Conservation (phyloP, 2,329 filamentous ascomycete genomes). For the Magnaporthales sp. region DNA sequence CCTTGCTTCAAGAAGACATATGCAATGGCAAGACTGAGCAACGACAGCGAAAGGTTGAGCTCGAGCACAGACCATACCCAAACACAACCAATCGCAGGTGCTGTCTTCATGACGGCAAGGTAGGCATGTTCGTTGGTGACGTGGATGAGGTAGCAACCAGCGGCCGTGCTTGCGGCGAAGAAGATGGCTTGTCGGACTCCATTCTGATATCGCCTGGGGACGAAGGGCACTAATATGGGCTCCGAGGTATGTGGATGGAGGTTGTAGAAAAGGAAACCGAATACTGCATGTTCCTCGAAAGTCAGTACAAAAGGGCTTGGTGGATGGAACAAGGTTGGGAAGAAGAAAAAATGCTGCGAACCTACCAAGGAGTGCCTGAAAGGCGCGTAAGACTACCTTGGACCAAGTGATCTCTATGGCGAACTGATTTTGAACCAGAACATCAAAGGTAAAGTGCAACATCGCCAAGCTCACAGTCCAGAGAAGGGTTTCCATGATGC, state of each 20-base stretch:
- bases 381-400: constrained; percentile 41
- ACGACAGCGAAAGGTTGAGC: constrained; percentile 61
- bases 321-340: background rate
- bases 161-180: constrained; percentile 46
- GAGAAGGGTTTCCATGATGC: constrained; percentile 45
- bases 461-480: constrained; percentile 57
- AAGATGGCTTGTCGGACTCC: constrained; percentile 53
- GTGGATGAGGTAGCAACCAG: constrained; percentile 73
- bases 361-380: constrained; percentile 44
- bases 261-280: constrained; percentile 44
- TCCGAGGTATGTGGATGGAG: constrained; percentile 45
- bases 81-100: constrained; percentile 78
- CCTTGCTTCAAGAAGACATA: constrained; percentile 36
- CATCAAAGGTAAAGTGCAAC: constrained; percentile 70
- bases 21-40: constrained; percentile 40
- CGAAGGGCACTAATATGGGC: constrained; percentile 38
- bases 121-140: constrained; percentile 76
- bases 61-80: constrained; percentile 95
- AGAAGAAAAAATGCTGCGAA: constrained; percentile 4
- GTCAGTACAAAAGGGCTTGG: no score
- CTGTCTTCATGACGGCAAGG: constrained; percentile 82
- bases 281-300: constrained; percentile 30
- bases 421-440: constrained; percentile 73
- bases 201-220: constrained; percentile 36
- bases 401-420: constrained; percentile 56